Evolutionary conservation across 2,329 filamentous ascomycete genomes (phyloP).

Genomic region (Ophiocordyceps australis): DNA sequence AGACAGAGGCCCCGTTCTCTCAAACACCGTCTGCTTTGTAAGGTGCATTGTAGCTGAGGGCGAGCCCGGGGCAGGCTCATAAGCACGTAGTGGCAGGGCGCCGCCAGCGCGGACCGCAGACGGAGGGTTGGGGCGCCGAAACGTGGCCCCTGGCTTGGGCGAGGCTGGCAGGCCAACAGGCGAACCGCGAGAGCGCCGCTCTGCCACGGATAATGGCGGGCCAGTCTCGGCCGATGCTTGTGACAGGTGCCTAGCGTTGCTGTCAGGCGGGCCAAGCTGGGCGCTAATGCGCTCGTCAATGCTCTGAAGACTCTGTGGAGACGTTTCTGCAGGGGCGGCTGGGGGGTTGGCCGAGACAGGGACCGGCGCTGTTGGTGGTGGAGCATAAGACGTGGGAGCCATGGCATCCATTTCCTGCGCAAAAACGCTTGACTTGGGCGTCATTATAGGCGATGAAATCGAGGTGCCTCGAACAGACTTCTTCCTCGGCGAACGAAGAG

Average conservation of each 20-base stretch:
- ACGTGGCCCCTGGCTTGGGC: conserved; percentile 30
- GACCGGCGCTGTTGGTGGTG: conserved; percentile 36
- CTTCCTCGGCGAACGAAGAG: conserved; percentile 40
- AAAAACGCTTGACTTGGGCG: conserved; percentile 41
- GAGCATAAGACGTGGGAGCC: conserved; percentile 37
- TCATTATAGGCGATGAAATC: conserved; percentile 50
- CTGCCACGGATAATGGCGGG: too few species aligned
- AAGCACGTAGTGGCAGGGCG: conserved; percentile 40
- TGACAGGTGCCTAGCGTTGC: conserved; percentile 20
- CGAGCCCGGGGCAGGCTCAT: conserved; percentile 35
- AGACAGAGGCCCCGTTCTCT: conserved; percentile 33
- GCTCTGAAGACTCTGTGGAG: conserved; percentile 22
- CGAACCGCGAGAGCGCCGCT: too few species aligned
- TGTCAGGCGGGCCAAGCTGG: conserved; percentile 13
- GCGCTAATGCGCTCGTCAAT: conserved; percentile 37
- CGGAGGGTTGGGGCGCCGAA: conserved; percentile 28
- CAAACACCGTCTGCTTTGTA: conserved; percentile 48
- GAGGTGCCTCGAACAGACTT: conserved; percentile 31
- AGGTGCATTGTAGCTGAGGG: conserved; percentile 25
- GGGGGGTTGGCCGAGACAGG: conserved; percentile 30
- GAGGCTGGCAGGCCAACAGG: conserved; percentile 30
- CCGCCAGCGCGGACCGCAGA: conserved; percentile 38
- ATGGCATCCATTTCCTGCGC: conserved; percentile 41
- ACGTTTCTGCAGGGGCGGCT: conserved; percentile 17
- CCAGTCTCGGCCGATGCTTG: conserved; percentile 22